These are phyloP conservation scores for Oryza glumipatula DNA, from an alignment of 176 grass and related monocot genomes.

Conservation along the genomic window DNA sequence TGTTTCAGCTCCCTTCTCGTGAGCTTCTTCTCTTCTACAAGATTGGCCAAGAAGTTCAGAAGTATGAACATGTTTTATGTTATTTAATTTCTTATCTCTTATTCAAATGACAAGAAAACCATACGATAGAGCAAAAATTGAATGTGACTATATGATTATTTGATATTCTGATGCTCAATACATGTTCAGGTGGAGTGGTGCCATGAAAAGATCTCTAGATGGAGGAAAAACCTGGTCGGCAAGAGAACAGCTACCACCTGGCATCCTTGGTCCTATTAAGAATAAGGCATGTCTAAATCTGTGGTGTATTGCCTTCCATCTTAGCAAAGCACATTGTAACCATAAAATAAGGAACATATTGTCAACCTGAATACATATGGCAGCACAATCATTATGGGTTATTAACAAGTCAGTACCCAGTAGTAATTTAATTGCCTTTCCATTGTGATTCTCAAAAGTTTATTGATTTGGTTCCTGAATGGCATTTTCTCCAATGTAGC, in stretches of 20 bases:
- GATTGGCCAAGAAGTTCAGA: conserved; percentile 91
- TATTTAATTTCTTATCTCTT: not conserved
- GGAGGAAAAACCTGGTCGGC: conserved; percentile 79
- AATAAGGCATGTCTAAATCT: conserved; percentile 72
- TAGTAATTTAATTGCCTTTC: not conserved
- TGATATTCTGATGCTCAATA: conserved; percentile 9
- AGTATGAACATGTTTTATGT: conserved; percentile 51
- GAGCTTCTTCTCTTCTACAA: conserved; percentile 98
- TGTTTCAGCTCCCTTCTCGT: conserved; percentile 89
- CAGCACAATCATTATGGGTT: not conserved
- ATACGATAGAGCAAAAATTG: not conserved
- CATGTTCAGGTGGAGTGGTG: conserved; percentile 83
- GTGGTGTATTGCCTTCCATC: conserved; percentile 10
- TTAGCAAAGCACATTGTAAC: conserved; percentile 16
- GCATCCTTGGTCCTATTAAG: conserved; percentile 95
- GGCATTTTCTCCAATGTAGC: conserved; percentile 45
- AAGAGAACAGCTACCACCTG: conserved; percentile 88
- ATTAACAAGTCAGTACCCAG: not conserved
- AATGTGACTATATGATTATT: not conserved
- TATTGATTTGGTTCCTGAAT: not conserved
- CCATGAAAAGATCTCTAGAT: conserved; percentile 89
- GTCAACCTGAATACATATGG: not conserved
- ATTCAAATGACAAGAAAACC: conserved; percentile 2
- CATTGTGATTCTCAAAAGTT: not conserved
- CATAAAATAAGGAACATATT: not conserved